Evolutionary conservation across 1,284 basidiomycete genomes (phyloP).

Genomic region (Laetiporus sulphureus): DNA sequence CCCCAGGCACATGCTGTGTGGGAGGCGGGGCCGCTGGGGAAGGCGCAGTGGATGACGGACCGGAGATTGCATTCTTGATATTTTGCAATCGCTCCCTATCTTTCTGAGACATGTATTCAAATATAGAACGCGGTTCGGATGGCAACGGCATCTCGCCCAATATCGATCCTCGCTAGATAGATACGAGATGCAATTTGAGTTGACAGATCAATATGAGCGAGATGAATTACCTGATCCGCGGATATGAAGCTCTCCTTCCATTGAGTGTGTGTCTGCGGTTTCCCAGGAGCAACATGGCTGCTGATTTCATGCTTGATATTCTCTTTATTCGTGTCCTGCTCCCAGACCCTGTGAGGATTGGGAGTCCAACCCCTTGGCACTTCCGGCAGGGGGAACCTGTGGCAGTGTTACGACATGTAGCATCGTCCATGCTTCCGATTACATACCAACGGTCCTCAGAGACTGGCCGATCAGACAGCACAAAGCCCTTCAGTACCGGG

Average conservation of each 20-base stretch:
- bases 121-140: slow-evolving; percentile 72
- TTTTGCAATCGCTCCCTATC: slow-evolving; percentile 80
- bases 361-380: slow-evolving; percentile 83
- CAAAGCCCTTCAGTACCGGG: slow-evolving; percentile 71
- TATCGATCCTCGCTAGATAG: slow-evolving; percentile 63
- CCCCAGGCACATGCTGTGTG: slow-evolving; percentile 25
- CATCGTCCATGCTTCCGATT: background rate
- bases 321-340: slow-evolving; percentile 43
- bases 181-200: slow-evolving; percentile 7
- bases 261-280: slow-evolving; percentile 30
- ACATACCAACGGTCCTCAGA: slow-evolving; percentile 67
- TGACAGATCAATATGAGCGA: background rate
- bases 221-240: slow-evolving; percentile 55
- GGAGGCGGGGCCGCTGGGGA: slow-evolving; percentile 20
- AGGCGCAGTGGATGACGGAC: slow-evolving; percentile 17
- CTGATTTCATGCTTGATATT: slow-evolving; percentile 26
- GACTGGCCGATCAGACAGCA: slow-evolving; percentile 60
- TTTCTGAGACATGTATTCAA: slow-evolving; percentile 90
- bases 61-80: slow-evolving; percentile 36
- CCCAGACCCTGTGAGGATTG: slow-evolving; percentile 78
- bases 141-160: slow-evolving; percentile 79
- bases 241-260: slow-evolving; percentile 49
- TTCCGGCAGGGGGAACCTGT: slow-evolving; percentile 78
- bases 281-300: slow-evolving; percentile 15
- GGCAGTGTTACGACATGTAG: background rate